Base-by-base conservation (phyloP, 2,329 filamentous ascomycete genomes). In the Diaporthe aspalathi region DNA sequence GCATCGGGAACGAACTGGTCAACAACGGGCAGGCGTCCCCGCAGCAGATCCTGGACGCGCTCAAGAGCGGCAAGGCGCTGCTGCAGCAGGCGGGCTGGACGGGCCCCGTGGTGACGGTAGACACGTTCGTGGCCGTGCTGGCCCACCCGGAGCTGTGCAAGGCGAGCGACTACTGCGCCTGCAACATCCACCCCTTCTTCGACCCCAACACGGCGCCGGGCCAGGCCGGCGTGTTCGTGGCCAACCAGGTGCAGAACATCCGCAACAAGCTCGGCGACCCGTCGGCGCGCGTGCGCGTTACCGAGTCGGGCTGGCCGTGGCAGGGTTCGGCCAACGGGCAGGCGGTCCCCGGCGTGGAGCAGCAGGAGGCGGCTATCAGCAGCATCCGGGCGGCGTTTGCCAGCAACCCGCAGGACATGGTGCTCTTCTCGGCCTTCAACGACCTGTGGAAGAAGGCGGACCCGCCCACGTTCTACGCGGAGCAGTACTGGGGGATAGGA, bases 101-200 rank as follows among this genome's bases (percentile, higher is more conserved):
- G 2, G 94, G 94, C 2, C 89, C 89, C 1, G 90, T 97, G 38
- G 93, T 95, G 47, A 91, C 92, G 0, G 93, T 95, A 57, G 94
- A 97, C 79, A 95, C 93, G 0, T 93, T 93, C 76, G 86, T 88
- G 27, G 90, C 91, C 6, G 86, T 90, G n/a, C 83, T 91, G 60
- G 81, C 84, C 65, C 87, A 95, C 76, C 91, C 91, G 0, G 83
- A 88, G 66, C 86, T 97, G 60, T 97, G 94, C 82, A 80, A 90
- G 32, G 86, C 84, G 56, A 93, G 92, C 1, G 94, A 97, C 78
- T 93, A 93, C 82, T 94, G 91, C 77, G 92, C 93, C 20, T 88
- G 92, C 79, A 97, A 97, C 81, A 89, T 90, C 75, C 94, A 97
- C 80, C 89, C 94, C 16, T 97, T 94, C 87, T 97, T 96, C 80